Percentiles rank a stretch among this genome's conserved stretches.
Evolutionary conservation across 345 rosid genomes (phyloP).

Genomic region (Microcos paniculata): DNA sequence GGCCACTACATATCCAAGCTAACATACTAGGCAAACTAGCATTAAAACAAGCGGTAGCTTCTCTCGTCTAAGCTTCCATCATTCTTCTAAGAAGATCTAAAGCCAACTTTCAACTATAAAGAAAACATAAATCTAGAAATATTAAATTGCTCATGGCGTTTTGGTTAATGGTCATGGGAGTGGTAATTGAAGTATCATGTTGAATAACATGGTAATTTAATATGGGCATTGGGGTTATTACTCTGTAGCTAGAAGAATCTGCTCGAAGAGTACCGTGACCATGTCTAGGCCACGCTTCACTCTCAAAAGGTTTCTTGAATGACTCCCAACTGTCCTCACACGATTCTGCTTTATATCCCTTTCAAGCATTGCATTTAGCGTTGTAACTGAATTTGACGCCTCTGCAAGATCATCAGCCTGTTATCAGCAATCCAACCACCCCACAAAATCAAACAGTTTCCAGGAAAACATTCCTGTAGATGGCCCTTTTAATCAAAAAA

Average conservation of each 20-base stretch:
- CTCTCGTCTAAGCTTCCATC: too few species aligned
- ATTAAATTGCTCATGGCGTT: too few species aligned
- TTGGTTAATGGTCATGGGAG: too few species aligned
- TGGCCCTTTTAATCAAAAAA: too few species aligned
- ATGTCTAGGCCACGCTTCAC: conserved; percentile 86
- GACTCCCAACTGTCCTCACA: conserved; percentile 77
- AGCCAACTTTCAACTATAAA: too few species aligned
- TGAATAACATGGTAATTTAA: too few species aligned
- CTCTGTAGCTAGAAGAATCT: conserved; percentile 61
- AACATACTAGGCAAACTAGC: too few species aligned
- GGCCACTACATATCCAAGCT: too few species aligned
- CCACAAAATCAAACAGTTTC: conserved; percentile 4
- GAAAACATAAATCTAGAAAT: background rate
- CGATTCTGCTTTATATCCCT: conserved; percentile 48
- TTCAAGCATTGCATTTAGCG: conserved; percentile 54
- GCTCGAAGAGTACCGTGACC: conserved; percentile 80
- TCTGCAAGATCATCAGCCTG: conserved; percentile 78
- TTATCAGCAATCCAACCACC: background rate
- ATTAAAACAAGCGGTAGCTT: too few species aligned
- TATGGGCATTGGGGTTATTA: conserved; percentile 24
- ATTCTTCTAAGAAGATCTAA: too few species aligned
- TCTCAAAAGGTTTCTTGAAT: conserved; percentile 73
- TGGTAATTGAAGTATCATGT: too few species aligned
- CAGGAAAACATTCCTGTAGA: too few species aligned
- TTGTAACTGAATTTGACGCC: conserved; percentile 59